Base-by-base conservation (phyloP, 202 grass and related monocot species). In the Brachypodium distachyon region DNA sequence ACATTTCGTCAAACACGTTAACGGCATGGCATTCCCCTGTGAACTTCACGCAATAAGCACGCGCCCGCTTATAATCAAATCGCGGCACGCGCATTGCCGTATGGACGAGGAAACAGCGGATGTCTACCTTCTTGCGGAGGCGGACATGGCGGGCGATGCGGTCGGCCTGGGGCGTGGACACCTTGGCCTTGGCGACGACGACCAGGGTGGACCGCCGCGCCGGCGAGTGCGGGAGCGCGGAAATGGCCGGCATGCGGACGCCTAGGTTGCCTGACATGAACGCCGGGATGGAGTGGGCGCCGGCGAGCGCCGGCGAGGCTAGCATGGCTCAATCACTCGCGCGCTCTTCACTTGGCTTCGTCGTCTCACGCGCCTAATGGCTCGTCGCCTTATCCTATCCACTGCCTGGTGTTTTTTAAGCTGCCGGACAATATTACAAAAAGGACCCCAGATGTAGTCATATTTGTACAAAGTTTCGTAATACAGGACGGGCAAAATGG, bases 41-140 rank as follows among this genome's bases (percentile, higher is more conserved):
- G 4, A 11, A 68, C 26, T n/a, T 4, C 14, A n/a, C 13, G 5
- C 11, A 61, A 6, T 60, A 1, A n/a, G 14, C 8, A 27, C 10
- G 10, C 6, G 37, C 34, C 12, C 4, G 6, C 12, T 46, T 41
- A 0, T 21, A 75, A 3, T 16, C 3, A 42, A 57, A 14, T 29
- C 1, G 1, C 32, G n/a, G n/a, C n/a, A n/a, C 10, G 21, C 1
- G 16, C 60, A 74, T 65, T 67, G 36, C 29, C 3, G 19, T 3
- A 78, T 6, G 29, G 8, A 49, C 12, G 33, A 25, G 27, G 63
- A 63, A 37, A 36, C 8, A 63, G 13, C 1, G 3, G 14, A 51
- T 4, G 25, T 1, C 10, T 72, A 89, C 94, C 91, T 97, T 97
- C 91, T 92, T 94, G 49, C 91, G 94, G 82, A 94, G 58, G 73